Percentiles rank a stretch among this genome's conserved stretches.
These are phyloP conservation scores for Yamadazyma pseudoaaseri DNA, from an alignment of 1,139 yeast species.

Conservation along the genomic window DNA sequence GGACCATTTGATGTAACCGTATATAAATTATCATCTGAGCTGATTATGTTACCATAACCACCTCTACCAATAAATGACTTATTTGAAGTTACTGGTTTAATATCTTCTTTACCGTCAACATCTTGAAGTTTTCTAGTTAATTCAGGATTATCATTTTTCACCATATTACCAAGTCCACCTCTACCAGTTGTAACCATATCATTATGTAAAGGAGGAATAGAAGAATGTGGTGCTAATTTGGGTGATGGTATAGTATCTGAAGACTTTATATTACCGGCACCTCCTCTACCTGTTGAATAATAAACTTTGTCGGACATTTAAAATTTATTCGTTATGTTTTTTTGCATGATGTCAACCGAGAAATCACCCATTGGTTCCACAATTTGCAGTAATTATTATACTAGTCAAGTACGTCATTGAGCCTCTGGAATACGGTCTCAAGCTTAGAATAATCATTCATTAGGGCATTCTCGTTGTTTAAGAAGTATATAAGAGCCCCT, in stretches of 20 bases:
- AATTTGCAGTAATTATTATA: background rate
- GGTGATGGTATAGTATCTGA: slow-evolving; percentile 51
- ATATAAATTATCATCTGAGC: slow-evolving; percentile 21
- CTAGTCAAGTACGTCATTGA: too few relatives aligned
- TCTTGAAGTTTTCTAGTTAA: slow-evolving; percentile 68
- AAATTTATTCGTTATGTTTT: background rate
- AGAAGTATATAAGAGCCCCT: slow-evolving; percentile 2
- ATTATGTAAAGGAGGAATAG: slow-evolving; percentile 59
- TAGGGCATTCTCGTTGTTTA: background rate
- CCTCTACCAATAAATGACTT: slow-evolving; percentile 48
- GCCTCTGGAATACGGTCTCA: slow-evolving; percentile 1
- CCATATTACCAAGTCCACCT: slow-evolving; percentile 82
- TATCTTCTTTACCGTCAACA: slow-evolving; percentile 46
- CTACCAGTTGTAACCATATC: slow-evolving; percentile 71
- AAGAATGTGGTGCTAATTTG: slow-evolving; percentile 54
- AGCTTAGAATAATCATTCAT: background rate
- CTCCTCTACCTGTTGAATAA: slow-evolving; percentile 77
- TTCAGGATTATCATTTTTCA: slow-evolving; percentile 59
- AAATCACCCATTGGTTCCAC: too few relatives aligned
- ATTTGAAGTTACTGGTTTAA: slow-evolving; percentile 37
- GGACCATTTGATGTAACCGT: slow-evolving; percentile 26
- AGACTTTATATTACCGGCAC: slow-evolving; percentile 68
- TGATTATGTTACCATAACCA: slow-evolving; percentile 47
- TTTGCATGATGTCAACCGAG: background rate
- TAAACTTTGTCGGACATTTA: slow-evolving; percentile 29